Base-by-base conservation (phyloP, 2,329 filamentous ascomycete genomes). In the Spiromastix sp. region DNA sequence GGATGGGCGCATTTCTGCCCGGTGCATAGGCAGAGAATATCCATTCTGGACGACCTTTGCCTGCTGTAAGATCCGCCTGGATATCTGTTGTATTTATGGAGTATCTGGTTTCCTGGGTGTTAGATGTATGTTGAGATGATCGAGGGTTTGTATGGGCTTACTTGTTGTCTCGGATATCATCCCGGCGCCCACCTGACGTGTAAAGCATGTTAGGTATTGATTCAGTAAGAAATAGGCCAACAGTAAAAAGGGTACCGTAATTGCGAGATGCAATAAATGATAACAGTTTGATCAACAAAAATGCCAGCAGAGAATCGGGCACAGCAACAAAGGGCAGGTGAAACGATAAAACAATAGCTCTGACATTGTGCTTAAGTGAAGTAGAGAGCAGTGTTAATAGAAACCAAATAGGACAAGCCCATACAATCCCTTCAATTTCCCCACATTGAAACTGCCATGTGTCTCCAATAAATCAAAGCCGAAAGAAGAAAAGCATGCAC, bases 1-100 rank as follows among this genome's bases (percentile, higher is more conserved):
- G 85, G 12, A 76, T 75, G 0, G 87, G 87, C 2, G 81, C 76
- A 47, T 86, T 74, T 48, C 67, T 71, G 3, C 81, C 81, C 0
- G 87, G 86, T 0, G 79, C 84, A 57, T 94, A 96, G 15, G 81
- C 72, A 1, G 87, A 94, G 16, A 95, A 71, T 4, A 91, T 79
- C 82, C 87, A 96, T 67, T 74, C 63, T 12, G 89, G 89, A 6
- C 72, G 71, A 41, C 91, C 84, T 15, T 69, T 67, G 4, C 58
- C 58, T 15, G 47, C 42, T 1, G 69, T 73, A 30, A 93, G 66
- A 51, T 93, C 85, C 35, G 62, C 60, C 41, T 70, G 69, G 47
- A 93, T 79, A 2, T 60, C 62, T 0, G 74, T 72, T 27, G 61
- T 60, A n/a, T 62, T 72, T 26, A 86, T 57, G 29, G 59, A 67